Evolutionary conservation across 495 filamentous ascomycete species (phyloP).

Genomic region (Hypoxylon subgilvum): DNA sequence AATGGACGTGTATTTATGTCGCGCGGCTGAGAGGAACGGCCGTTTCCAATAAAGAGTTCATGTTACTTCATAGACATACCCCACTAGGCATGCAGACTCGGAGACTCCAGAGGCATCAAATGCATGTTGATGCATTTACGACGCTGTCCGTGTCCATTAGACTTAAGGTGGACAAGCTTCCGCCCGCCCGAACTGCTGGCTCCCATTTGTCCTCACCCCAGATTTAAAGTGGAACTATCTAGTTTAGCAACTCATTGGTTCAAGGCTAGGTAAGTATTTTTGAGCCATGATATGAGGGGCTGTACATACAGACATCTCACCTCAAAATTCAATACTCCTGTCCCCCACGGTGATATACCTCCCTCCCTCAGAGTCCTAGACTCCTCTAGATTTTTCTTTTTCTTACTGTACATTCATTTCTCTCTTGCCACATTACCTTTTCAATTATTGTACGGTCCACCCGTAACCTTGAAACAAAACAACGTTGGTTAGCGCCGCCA

Average conservation of each 20-base stretch:
- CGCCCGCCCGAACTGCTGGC: constrained; percentile 27
- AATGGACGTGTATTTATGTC: too few species aligned
- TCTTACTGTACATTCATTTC: background rate
- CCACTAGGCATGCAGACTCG: constrained; percentile 11
- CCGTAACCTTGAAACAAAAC: constrained; percentile 21
- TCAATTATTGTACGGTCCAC: background rate
- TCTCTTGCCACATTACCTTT: constrained; percentile 5
- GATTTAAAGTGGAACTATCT: constrained; percentile 18
- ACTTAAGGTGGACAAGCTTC: constrained; percentile 24
- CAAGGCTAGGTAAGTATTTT: background rate
- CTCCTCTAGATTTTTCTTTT: background rate
- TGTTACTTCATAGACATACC: background rate
- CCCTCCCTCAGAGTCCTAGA: background rate
- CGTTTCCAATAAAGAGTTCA: background rate
- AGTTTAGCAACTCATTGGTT: constrained; percentile 16
- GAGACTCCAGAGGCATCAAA: too few species aligned
- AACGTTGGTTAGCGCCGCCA: constrained; percentile 29
- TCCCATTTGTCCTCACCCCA: constrained; percentile 37
- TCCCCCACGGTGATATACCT: constrained; percentile 5
- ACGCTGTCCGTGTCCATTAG: background rate
- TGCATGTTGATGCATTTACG: background rate
- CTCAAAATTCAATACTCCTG: background rate
- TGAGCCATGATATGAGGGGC: constrained; percentile 7
- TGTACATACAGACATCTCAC: constrained; percentile 10
- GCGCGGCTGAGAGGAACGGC: constrained; percentile 15